Evolutionary conservation across 495 filamentous ascomycete genomes (phyloP).

Genomic region (Penicillium arizonense): DNA sequence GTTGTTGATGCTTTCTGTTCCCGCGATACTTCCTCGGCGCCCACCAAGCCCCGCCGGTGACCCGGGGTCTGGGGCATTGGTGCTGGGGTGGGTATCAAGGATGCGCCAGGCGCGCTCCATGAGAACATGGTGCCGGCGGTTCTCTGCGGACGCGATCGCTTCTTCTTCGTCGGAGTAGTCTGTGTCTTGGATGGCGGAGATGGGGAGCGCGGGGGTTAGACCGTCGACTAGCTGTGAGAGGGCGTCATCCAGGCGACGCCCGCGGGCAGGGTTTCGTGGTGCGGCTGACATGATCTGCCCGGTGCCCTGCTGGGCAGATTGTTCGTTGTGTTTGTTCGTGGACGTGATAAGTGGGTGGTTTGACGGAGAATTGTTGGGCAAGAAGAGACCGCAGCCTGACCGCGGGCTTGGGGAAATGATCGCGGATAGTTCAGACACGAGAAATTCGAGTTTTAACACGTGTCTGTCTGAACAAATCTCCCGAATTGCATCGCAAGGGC

Average conservation of each 20-base stretch:
- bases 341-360: background rate
- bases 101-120: constrained; percentile 48
- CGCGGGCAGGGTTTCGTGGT: constrained; percentile 32
- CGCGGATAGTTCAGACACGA: background rate
- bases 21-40: constrained; percentile 36
- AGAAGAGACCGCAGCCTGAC: background rate
- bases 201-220: constrained; percentile 40
- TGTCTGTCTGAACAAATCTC: background rate
- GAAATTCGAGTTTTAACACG: background rate
- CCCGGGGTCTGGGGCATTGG: constrained; percentile 25
- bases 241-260: constrained; percentile 54
- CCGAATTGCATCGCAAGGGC: background rate
- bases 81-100: constrained; percentile 29
- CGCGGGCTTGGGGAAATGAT: background rate
- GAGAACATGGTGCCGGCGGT: constrained; percentile 38
- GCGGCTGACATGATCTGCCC: constrained; percentile 32
- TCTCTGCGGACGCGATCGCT: constrained; percentile 41
- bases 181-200: constrained; percentile 32
- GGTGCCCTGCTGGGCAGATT: constrained; percentile 8
- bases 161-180: constrained; percentile 44
- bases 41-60: constrained; percentile 25
- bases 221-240: constrained; percentile 55
- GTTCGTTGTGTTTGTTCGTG: background rate
- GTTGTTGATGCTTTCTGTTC: constrained; percentile 70
- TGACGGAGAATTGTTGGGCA: constrained; percentile 1